Percentiles rank a stretch among this genome's conserved stretches.
Evolutionary conservation across 2,329 filamentous ascomycete species (phyloP).

Genomic region (Ploettnerulaceae sp.): DNA sequence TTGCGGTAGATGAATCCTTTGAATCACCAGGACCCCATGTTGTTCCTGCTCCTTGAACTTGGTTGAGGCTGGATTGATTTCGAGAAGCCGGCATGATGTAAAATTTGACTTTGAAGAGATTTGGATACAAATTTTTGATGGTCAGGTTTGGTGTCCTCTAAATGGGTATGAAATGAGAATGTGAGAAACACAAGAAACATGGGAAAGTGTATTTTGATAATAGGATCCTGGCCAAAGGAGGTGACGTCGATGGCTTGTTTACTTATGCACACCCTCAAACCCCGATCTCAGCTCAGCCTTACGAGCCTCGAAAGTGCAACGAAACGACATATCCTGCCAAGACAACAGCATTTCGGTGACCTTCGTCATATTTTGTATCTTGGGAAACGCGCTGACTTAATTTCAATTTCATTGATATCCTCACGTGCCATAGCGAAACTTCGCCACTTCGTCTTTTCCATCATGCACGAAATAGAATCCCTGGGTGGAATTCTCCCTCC

Average conservation of each 20-base stretch:
- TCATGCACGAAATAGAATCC: too few relatives aligned
- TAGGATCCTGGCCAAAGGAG: background rate
- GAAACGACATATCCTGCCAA: too few relatives aligned
- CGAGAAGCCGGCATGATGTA: slow-evolving; percentile 29
- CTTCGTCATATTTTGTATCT: too few relatives aligned
- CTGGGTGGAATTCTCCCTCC: too few relatives aligned
- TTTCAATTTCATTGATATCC: too few relatives aligned
- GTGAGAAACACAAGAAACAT: background rate
- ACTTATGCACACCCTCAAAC: too few relatives aligned
- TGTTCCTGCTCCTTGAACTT: slow-evolving; percentile 22
- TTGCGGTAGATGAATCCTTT: slow-evolving; percentile 23
- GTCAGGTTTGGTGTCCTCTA: background rate
- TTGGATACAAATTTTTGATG: background rate
- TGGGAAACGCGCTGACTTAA: too few relatives aligned
- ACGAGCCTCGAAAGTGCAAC: too few relatives aligned
- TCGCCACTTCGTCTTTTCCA: too few relatives aligned
- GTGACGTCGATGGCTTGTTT: slow-evolving; percentile 6
- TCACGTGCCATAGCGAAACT: too few relatives aligned
- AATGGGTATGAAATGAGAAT: background rate
- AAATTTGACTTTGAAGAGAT: background rate
- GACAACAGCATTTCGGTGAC: too few relatives aligned
- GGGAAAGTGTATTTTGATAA: background rate
- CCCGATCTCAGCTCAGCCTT: too few relatives aligned
- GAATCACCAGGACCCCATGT: slow-evolving; percentile 27
- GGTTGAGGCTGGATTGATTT: slow-evolving; percentile 29